These are phyloP conservation scores for Colletotrichum sp. DNA, from an alignment of 2,329 filamentous ascomycete genomes.

Conservation along the genomic window DNA sequence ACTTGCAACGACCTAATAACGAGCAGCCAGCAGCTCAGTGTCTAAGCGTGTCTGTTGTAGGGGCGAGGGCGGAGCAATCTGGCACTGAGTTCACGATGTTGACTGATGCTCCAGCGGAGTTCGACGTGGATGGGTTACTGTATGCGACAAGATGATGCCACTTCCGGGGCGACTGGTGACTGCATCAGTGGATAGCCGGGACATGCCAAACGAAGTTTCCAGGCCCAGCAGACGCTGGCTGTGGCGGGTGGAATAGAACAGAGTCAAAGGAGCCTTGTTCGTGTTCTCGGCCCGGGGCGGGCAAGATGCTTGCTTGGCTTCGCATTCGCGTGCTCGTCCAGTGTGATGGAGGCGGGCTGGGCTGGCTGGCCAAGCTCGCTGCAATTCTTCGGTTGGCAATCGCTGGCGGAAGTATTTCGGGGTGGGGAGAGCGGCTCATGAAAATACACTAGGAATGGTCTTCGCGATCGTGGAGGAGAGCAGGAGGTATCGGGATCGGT, in stretches of 20 bases:
- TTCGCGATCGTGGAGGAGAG: not conserved
- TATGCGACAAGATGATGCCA: not conserved
- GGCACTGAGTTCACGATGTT: not conserved
- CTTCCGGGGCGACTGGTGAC: not conserved
- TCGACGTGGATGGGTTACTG: not conserved
- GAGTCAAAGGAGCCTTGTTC: not conserved
- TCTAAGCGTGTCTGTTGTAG: too few species aligned
- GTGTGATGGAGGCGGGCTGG: not conserved
- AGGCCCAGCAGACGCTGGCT: not conserved
- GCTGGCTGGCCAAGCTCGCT: not conserved
- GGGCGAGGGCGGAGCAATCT: not conserved
- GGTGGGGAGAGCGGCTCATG: not conserved
- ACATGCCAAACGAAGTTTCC: not conserved
- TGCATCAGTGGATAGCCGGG: not conserved
- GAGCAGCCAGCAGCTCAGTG: too few species aligned
- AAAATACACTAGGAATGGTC: not conserved
- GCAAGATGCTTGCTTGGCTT: not conserved
- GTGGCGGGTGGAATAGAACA: not conserved
- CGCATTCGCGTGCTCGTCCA: not conserved
- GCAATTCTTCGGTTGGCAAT: not conserved
- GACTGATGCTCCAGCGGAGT: not conserved
- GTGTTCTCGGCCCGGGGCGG: not conserved
- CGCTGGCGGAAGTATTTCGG: not conserved
- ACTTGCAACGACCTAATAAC: not conserved
- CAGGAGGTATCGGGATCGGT: not conserved